Evolutionary conservation across 176 grass and related monocot genomes (phyloP).

Genomic region (Urochloa ruziziensis): DNA sequence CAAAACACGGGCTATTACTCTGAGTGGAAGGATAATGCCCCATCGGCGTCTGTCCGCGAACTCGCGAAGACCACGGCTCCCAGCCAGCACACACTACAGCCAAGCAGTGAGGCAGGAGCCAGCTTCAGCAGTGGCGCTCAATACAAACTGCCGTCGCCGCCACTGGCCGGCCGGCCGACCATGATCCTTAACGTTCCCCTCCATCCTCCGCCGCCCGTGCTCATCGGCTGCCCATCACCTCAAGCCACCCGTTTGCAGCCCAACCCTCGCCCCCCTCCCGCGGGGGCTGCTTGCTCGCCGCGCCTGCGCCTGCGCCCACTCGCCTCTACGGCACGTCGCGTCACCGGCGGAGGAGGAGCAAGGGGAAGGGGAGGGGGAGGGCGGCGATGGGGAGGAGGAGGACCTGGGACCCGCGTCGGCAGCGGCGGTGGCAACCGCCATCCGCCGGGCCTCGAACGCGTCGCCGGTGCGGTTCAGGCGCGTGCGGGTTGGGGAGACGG

Average conservation of each 20-base stretch:
- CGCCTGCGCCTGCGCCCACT: slow-evolving; percentile 2
- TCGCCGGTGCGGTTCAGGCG: slow-evolving; percentile 60
- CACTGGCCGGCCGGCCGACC: background rate
- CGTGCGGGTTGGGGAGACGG: slow-evolving; percentile 17
- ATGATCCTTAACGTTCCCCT: background rate
- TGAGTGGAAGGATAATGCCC: background rate
- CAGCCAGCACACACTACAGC: background rate
- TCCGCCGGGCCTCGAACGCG: slow-evolving; percentile 50
- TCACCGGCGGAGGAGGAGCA: background rate
- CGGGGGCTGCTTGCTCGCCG: background rate
- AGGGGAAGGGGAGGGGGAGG: background rate
- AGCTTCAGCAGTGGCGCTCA: background rate
- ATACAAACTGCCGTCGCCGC: too few species aligned
- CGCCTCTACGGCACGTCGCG: slow-evolving; percentile 23
- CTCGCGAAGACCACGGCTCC: background rate
- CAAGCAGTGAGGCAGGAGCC: background rate
- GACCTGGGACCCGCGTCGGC: slow-evolving; percentile 45
- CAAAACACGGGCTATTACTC: background rate
- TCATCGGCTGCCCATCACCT: background rate
- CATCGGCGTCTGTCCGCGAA: background rate
- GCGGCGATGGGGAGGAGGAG: slow-evolving; percentile 25
- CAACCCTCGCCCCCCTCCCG: background rate
- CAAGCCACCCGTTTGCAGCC: background rate
- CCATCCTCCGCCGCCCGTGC: background rate
- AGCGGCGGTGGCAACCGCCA: slow-evolving; percentile 49